Percentiles rank a stretch among this genome's conserved stretches.
phyloP scores from a whole-genome alignment of 2,329 filamentous ascomycete genomes.

The Aspergillus sp. region DNA sequence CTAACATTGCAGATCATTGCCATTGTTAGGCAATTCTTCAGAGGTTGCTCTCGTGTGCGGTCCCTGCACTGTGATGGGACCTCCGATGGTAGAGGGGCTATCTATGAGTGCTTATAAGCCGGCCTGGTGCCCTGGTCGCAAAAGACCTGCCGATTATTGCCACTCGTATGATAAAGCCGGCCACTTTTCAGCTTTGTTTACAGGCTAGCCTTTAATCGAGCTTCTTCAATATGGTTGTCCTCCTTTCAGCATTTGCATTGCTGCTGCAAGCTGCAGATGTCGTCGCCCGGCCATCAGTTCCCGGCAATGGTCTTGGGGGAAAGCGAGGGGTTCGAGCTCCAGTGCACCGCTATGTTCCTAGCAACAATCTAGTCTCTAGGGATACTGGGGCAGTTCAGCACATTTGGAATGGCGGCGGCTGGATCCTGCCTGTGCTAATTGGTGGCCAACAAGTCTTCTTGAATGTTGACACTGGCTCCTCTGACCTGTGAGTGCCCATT shows the following conservation, averaged over 20 bases:
- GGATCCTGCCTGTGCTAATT: constrained; percentile 10
- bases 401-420: constrained; percentile 9
- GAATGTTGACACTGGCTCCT: constrained; percentile 12
- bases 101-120: not conserved
- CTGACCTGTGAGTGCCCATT: constrained; percentile 4
- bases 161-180: not conserved
- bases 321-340: constrained; percentile 5
- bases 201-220: not conserved
- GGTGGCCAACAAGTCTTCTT: constrained; percentile 11
- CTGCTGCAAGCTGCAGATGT: constrained; percentile 1
- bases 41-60: not conserved
- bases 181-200: not conserved
- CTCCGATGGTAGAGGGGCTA: not conserved
- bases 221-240: not conserved
- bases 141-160: not conserved
- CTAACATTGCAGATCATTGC: not conserved
- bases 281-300: not conserved
- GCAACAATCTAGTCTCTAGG: not conserved
- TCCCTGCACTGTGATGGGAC: not conserved
- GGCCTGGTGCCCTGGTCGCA: not conserved
- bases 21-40: not conserved
- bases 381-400: constrained; percentile 8
- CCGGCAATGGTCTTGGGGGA: not conserved
- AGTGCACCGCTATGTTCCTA: constrained; percentile 4
- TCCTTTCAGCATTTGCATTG: not conserved